Percentiles rank a stretch among this genome's conserved stretches.
phyloP scores from a whole-genome alignment of 2,329 filamentous ascomycete species.

The Fusarium sp. region DNA sequence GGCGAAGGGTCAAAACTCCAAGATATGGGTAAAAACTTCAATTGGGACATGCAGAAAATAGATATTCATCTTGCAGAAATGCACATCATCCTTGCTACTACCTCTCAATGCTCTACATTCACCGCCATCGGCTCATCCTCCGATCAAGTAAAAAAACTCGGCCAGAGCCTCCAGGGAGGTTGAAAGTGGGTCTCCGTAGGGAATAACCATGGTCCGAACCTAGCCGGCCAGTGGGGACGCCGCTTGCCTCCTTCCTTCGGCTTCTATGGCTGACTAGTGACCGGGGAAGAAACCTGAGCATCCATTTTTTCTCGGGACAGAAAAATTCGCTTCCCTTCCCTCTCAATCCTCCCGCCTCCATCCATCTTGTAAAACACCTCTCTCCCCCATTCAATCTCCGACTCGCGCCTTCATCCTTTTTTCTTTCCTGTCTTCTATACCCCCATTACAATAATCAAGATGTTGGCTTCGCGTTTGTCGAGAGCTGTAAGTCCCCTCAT shows the following conservation, averaged over 20 bases:
- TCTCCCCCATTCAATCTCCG: slow-evolving; percentile 46
- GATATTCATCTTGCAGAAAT: neutral
- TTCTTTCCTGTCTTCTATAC: slow-evolving; percentile 50
- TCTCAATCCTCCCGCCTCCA: slow-evolving; percentile 43
- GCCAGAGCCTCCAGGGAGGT: slow-evolving; percentile 18
- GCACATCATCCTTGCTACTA: neutral
- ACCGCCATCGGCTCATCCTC: slow-evolving; percentile 3
- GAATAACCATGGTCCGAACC: slow-evolving; percentile 46
- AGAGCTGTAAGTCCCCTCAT: slow-evolving; percentile 73
- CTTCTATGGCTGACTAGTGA: slow-evolving; percentile 52
- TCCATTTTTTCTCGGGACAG: slow-evolving; percentile 46
- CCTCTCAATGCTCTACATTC: neutral
- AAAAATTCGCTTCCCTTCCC: slow-evolving; percentile 50
- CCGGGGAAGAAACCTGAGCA: slow-evolving; percentile 39
- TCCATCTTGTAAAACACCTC: slow-evolving; percentile 43
- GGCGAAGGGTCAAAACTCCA: neutral
- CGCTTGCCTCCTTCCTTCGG: slow-evolving; percentile 54
- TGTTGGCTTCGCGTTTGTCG: slow-evolving; percentile 78
- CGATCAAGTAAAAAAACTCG: slow-evolving; percentile 1
- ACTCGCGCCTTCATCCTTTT: slow-evolving; percentile 46
- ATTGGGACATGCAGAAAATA: neutral
- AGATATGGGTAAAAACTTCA: neutral
- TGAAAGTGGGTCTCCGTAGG: slow-evolving; percentile 31
- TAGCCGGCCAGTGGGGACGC: slow-evolving; percentile 42
- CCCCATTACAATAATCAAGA: slow-evolving; percentile 59